These are phyloP conservation scores for Onygenales sp. DNA, from an alignment of 2,329 filamentous ascomycete genomes.

Conservation along the genomic window DNA sequence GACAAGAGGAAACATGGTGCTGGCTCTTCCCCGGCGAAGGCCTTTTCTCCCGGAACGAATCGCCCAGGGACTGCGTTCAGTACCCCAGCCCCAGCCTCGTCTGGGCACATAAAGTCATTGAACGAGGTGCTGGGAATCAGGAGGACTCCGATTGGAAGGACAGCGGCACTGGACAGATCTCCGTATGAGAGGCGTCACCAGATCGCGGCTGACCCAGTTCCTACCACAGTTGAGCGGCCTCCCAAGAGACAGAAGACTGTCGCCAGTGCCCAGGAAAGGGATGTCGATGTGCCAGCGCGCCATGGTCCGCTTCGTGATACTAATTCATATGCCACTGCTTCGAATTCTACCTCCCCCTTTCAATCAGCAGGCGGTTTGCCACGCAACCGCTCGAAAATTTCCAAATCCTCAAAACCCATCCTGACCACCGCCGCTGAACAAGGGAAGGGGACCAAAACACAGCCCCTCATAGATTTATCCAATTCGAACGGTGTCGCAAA, in stretches of 20 bases:
- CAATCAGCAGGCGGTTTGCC: not conserved
- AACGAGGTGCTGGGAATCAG: conserved; percentile 57
- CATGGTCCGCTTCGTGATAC: not conserved
- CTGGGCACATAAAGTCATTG: conserved; percentile 47
- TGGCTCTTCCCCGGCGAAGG: conserved; percentile 19
- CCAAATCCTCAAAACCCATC: not conserved
- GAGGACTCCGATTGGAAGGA: conserved; percentile 54
- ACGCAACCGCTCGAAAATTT: not conserved
- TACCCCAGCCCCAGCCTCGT: conserved; percentile 16
- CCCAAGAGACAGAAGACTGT: conserved; percentile 6
- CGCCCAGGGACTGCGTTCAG: conserved; percentile 33
- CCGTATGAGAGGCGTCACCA: conserved; percentile 48
- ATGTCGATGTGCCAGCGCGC: not conserved
- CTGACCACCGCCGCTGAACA: not conserved
- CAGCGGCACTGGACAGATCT: conserved; percentile 48
- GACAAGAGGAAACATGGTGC: conserved; percentile 51
- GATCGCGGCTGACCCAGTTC: not conserved
- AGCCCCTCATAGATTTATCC: not conserved
- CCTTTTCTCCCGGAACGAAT: conserved; percentile 24
- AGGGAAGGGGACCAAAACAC: not conserved
- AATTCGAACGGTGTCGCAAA: conserved; percentile 12
- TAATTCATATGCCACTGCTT: not conserved
- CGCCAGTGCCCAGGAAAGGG: not conserved
- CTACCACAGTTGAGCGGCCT: conserved; percentile 4
- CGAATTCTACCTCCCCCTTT: not conserved